These are phyloP conservation scores for Gossypium ekmanianum DNA, from an alignment of 345 rosid genomes.

Conservation along the genomic window DNA sequence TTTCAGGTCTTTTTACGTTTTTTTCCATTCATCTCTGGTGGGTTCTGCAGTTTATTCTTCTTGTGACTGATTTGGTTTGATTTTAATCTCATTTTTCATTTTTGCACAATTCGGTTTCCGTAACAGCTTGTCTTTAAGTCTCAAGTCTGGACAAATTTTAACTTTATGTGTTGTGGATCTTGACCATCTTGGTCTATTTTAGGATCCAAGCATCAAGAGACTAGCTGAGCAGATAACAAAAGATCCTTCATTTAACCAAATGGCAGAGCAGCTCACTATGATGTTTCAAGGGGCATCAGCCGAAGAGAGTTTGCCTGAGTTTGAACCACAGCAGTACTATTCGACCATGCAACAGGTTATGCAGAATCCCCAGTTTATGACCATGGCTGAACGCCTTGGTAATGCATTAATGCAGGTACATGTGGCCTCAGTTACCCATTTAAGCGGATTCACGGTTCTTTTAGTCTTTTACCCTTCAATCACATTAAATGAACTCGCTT, in stretches of 20 bases:
- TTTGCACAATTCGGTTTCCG: background rate
- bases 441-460: background rate
- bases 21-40: too few relatives aligned
- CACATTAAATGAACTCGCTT: background rate
- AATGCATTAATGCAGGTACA: slow-evolving; percentile 82
- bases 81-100: background rate
- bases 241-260: slow-evolving; percentile 85
- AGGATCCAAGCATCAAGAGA: slow-evolving; percentile 94
- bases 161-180: background rate
- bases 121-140: background rate
- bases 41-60: background rate
- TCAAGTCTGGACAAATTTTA: background rate
- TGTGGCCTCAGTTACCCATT: background rate
- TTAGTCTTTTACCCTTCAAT: background rate
- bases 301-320: slow-evolving; percentile 55
- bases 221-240: slow-evolving; percentile 89
- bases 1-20: background rate
- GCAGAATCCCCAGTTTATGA: slow-evolving; percentile 92
- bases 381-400: slow-evolving; percentile 96
- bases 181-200: slow-evolving; percentile 9
- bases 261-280: slow-evolving; percentile 95
- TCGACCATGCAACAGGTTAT: slow-evolving; percentile 92
- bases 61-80: background rate
- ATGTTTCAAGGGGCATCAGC: slow-evolving; percentile 55
- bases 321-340: slow-evolving; percentile 72